Base-by-base conservation (phyloP, 306 rosid genomes). In the Medicago ruthenica region DNA sequence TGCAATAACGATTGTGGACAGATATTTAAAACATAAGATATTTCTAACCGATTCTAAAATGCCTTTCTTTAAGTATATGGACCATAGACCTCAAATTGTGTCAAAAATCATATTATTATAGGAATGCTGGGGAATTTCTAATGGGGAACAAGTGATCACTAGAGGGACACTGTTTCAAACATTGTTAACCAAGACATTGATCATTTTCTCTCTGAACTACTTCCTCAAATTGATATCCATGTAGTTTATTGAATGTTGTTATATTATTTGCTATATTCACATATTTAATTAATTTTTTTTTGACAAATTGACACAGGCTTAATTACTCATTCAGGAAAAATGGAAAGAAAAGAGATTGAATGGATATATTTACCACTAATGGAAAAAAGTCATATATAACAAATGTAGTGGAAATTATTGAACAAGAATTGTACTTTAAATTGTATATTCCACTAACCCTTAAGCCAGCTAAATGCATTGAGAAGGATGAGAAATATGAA, bases 361-460 rank as follows among this genome's bases (percentile, higher is more conserved):
- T 27, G 9, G 40, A 60, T 13, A 27, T 60, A 18, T 17, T 60
- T 24, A 59, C 71, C 71, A 83, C 83, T 72, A 24, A 72, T 75
- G 84, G 89, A 72, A 76, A 78, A 82, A 66, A 80, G 74, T 63
- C 70, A 81, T 78, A 71, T 57, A 80, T 50, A 21, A 76, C 31
- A 27, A 66, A 58, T 81, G 79, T 83, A 81, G 86, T 83, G 79
- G 83, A 80, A 86, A 59, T 80, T 77, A 82, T 79, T 80, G 76
- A 44, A 60, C 50, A 68, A 71, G 37, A 74, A 81, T 80, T 80
- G 87, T 83, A 85, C 85, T 90, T 88, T 85, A 18, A 78, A 87
- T 69, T 85, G 86, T 78, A 88, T 82, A 76, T 71, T 70, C 89
- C 96, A 88, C 89, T 86, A 86, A 77, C 68, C 59, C 48, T 65